phyloP scores from a whole-genome alignment of 2,329 filamentous ascomycete genomes.

The Penicillium sp. region DNA sequence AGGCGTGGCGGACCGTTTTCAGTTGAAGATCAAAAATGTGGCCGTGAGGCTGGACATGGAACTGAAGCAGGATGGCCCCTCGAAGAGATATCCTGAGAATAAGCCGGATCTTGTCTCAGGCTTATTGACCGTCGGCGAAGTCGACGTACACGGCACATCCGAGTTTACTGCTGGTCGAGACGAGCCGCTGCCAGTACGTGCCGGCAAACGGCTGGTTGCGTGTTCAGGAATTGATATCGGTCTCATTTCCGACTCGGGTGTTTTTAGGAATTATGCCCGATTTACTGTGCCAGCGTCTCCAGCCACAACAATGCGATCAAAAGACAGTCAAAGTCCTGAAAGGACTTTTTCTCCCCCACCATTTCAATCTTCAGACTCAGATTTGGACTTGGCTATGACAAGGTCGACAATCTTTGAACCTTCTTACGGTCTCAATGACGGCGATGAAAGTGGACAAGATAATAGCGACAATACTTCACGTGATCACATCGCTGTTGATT shows the following conservation, averaged over 20 bases:
- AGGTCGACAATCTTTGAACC: conserved; percentile 36
- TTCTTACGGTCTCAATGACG: conserved; percentile 3
- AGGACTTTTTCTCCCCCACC: conserved; percentile 25
- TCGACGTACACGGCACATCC: conserved; percentile 30
- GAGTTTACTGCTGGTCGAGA: conserved; percentile 13
- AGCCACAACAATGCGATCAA: conserved; percentile 29
- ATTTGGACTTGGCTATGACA: conserved; percentile 29
- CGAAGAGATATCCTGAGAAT: conserved; percentile 30
- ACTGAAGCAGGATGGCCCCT: conserved; percentile 34
- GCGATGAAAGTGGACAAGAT: too few species aligned
- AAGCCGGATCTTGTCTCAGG: conserved; percentile 34
- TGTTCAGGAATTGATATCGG: conserved; percentile 42
- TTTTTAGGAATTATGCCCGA: conserved; percentile 43
- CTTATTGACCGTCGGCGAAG: conserved; percentile 31
- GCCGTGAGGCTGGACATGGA: conserved; percentile 48
- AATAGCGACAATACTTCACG: too few species aligned
- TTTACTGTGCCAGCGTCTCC: conserved; percentile 31
- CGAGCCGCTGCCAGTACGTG: conserved; percentile 21
- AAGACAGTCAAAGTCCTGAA: conserved; percentile 25
- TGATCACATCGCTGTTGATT: too few species aligned
- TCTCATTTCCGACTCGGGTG: conserved; percentile 44
- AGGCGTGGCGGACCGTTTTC: conserved; percentile 52
- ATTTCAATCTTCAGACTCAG: conserved; percentile 19
- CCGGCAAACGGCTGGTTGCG: conserved; percentile 41
- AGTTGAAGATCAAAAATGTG: conserved; percentile 49